phyloP scores from a whole-genome alignment of 2,329 filamentous ascomycete genomes.

The Xylaria sp. region DNA sequence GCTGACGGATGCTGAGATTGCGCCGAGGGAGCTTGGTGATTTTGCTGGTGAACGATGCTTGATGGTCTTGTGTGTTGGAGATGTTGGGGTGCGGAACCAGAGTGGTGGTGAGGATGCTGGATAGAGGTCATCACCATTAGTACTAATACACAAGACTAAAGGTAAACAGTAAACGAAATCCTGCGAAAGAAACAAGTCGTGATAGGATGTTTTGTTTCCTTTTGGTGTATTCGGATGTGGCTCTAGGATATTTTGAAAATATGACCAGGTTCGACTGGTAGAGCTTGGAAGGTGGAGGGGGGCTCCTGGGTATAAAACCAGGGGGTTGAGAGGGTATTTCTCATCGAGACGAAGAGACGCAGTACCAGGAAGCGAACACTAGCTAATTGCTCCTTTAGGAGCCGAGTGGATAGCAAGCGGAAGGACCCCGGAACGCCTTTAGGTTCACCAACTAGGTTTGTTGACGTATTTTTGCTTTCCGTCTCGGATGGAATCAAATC shows the following conservation, averaged over 20 bases:
- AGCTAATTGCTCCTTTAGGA: conserved; percentile 40
- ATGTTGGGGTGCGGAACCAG: conserved; percentile 72
- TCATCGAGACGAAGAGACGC: conserved; percentile 38
- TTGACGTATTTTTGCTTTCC: too few relatives aligned
- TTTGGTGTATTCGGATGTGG: too few relatives aligned
- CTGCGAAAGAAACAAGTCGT: too few relatives aligned
- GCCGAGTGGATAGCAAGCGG: too few relatives aligned
- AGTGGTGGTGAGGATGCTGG: conserved; percentile 76
- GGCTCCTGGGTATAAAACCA: conserved; percentile 42
- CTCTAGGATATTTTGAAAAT: too few relatives aligned
- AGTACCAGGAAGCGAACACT: conserved; percentile 42
- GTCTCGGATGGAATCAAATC: too few relatives aligned
- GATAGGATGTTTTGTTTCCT: too few relatives aligned
- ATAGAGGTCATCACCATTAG: conserved; percentile 67
- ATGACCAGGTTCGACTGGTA: conserved; percentile 43
- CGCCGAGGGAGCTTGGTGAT: conserved; percentile 67
- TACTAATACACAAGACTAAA: conserved; percentile 44
- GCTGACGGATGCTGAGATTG: conserved; percentile 67
- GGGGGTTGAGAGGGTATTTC: conserved; percentile 37
- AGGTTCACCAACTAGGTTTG: too few relatives aligned
- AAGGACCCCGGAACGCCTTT: too few relatives aligned
- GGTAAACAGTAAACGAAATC: conserved; percentile 43
- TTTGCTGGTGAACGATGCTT: conserved; percentile 76
- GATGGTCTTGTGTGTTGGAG: conserved; percentile 70
- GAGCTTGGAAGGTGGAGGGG: conserved; percentile 41